These are phyloP conservation scores for Phaffomyces thermotolerans DNA, from an alignment of 805 yeast species.

Conservation along the genomic window DNA sequence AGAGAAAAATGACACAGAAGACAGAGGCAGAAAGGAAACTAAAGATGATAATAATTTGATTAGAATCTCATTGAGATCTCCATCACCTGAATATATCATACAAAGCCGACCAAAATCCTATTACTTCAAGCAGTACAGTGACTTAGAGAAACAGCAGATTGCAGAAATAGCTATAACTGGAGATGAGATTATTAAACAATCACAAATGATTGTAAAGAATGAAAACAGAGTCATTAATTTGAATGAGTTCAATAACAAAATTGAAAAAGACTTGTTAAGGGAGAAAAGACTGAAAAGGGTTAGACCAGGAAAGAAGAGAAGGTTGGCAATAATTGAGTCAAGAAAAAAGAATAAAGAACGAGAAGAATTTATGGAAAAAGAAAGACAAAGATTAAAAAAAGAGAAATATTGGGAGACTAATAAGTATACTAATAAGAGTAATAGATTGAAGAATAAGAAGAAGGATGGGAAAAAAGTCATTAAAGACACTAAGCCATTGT, in stretches of 20 bases:
- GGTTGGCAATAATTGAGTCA: constrained; percentile 10
- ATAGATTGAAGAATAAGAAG: constrained; percentile 7
- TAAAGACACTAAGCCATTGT: constrained; percentile 9
- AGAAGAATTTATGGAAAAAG: constrained; percentile 6
- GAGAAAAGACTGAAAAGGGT: constrained; percentile 6
- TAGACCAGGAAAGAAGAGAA: constrained; percentile 23
- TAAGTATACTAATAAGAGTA: constrained; percentile 16
- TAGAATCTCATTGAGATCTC: constrained; percentile 18
- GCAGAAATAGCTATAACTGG: constrained; percentile 12
- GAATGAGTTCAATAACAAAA: constrained; percentile 9
- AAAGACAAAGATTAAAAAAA: constrained; percentile 16
- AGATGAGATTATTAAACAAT: constrained; percentile 13
- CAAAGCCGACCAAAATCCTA: constrained; percentile 20
- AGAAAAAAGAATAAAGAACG: constrained; percentile 10
- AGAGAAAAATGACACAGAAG: constrained; percentile 1
- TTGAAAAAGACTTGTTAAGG: constrained; percentile 10
- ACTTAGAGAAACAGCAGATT: constrained; percentile 6
- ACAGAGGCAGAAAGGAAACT: constrained; percentile 10
- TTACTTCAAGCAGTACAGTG: constrained; percentile 14
- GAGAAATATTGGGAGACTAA: constrained; percentile 7
- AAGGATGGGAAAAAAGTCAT: constrained; percentile 7
- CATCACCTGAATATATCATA: constrained; percentile 17
- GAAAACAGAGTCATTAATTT: constrained; percentile 14
- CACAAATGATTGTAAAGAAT: background rate
- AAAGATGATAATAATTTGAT: constrained; percentile 9